Base-by-base conservation (phyloP, 2,329 filamentous ascomycete genomes). In the Penicillium expansum region DNA sequence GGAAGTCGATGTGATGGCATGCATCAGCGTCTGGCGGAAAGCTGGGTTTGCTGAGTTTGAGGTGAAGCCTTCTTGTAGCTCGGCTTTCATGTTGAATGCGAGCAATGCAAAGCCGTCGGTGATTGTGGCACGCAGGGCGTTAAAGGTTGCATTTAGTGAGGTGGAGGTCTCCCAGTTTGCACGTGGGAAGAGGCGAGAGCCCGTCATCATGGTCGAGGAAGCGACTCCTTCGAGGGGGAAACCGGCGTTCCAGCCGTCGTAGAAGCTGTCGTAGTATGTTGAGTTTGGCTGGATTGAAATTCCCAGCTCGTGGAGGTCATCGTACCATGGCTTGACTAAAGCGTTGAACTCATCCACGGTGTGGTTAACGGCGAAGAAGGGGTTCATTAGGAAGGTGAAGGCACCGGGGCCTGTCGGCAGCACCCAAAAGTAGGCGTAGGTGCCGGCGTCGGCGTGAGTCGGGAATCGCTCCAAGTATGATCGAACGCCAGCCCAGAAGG, bases 111-210 rank as follows among this genome's bases (percentile, higher is more conserved):
- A 62, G 4, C 67, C 71, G 3, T 65, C 64, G n/a, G 62, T 59
- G 14, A 70, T 52, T 1, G 68, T 69, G 6, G 58, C 41, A 10
- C 57, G 58, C 11, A 62, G 55, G 7, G 68, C 67, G 1, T 65
- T 58, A 33, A 74, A 68, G 8, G 72, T 73, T 6, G 57, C 50
- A 35, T 72, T 69, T 18, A 73, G 63, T 1, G 61, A 63, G 5
- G 56, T 33, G 3, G 58, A 44, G 45, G 66, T 61, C 18, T 66
- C 66, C 65, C 67, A 76, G 58, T 75, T 74, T 16, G 56, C 59
- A 29, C 66, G 62, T 2, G 74, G 74, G 56, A 76, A 71, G 7
- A 76, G 71, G 24, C 74, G 72, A 5, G 67, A 71, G 29, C 63
- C 62, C 2, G 68, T 69, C 55, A 62, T 61, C 64, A 65, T 61